A percentile compares a stretch with the other conserved stretches of the same genome.
Evolutionary conservation across 1,284 basidiomycete genomes (phyloP).

Genomic region (Melampsora americana): DNA sequence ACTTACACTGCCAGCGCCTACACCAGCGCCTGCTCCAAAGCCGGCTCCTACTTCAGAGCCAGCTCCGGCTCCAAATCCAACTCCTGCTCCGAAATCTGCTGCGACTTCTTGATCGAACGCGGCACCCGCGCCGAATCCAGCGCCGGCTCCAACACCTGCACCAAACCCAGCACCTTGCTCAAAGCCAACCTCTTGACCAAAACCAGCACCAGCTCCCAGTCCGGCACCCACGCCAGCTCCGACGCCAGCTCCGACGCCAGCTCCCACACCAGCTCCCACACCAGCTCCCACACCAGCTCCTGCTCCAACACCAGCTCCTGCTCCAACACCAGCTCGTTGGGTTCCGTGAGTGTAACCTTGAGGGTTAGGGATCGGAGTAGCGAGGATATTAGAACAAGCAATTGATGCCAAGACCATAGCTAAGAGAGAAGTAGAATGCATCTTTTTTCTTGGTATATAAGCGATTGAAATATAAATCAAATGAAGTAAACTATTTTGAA

Average conservation of each 20-base stretch:
- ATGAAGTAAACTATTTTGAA: too few relatives aligned
- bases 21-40: background rate
- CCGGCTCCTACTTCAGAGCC: background rate
- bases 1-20: background rate
- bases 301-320: background rate
- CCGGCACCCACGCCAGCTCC: background rate
- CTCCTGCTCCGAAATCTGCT: too few relatives aligned
- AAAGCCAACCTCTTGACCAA: too few relatives aligned
- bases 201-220: too few relatives aligned
- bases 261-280: background rate
- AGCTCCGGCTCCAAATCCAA: too few relatives aligned
- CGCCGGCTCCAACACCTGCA: too few relatives aligned
- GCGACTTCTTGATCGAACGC: too few relatives aligned
- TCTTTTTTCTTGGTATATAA: constrained; percentile 14
- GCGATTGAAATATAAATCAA: too few relatives aligned
- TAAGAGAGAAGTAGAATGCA: constrained; percentile 6
- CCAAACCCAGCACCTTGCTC: too few relatives aligned
- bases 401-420: background rate
- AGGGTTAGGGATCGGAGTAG: background rate
- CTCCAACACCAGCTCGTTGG: background rate
- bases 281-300: background rate
- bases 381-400: background rate
- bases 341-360: background rate
- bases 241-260: background rate
- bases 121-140: too few relatives aligned